Percentiles rank a stretch among this genome's conserved stretches.
Conservation (phyloP, 2,329 filamentous ascomycete genomes). For the Botrytis pseudocinerea region DNA sequence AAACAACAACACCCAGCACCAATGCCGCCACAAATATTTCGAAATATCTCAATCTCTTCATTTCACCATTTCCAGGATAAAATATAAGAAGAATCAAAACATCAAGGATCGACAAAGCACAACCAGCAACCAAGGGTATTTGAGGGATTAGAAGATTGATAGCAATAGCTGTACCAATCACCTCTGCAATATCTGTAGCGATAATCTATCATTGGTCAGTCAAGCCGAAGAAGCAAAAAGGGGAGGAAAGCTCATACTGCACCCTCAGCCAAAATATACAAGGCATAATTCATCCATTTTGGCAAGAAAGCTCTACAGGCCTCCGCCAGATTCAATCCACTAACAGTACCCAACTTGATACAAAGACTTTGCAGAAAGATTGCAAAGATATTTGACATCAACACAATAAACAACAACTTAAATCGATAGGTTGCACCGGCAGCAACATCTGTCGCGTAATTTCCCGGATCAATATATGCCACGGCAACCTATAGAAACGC, state of each 20-base stretch:
- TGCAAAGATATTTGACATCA: conserved; percentile 59
- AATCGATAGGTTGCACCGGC: conserved; percentile 56
- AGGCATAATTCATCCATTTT: conserved; percentile 53
- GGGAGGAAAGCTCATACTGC: conserved; percentile 40
- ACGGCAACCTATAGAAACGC: conserved; percentile 38
- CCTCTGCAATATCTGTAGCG: conserved; percentile 59
- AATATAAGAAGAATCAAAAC: conserved; percentile 68
- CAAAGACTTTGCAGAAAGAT: conserved; percentile 59
- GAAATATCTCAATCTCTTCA: conserved; percentile 61
- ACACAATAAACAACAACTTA: conserved; percentile 55
- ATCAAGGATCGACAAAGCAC: conserved; percentile 67
- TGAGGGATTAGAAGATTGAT: conserved; percentile 64
- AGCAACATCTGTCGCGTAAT: conserved; percentile 59
- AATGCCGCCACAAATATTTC: conserved; percentile 63
- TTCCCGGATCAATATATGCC: conserved; percentile 48
- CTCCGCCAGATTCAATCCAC: conserved; percentile 55
- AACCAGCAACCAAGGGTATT: conserved; percentile 66
- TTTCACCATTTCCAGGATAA: conserved; percentile 58
- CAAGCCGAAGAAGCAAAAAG: not conserved
- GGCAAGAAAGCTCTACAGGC: conserved; percentile 51
- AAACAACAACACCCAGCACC: conserved; percentile 68
- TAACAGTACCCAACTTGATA: conserved; percentile 57
- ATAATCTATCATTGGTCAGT: conserved; percentile 47
- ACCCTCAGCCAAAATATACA: conserved; percentile 56
- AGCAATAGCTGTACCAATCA: conserved; percentile 69